Conservation (phyloP, 305 asterid species). For the Fraxinus nigra region DNA sequence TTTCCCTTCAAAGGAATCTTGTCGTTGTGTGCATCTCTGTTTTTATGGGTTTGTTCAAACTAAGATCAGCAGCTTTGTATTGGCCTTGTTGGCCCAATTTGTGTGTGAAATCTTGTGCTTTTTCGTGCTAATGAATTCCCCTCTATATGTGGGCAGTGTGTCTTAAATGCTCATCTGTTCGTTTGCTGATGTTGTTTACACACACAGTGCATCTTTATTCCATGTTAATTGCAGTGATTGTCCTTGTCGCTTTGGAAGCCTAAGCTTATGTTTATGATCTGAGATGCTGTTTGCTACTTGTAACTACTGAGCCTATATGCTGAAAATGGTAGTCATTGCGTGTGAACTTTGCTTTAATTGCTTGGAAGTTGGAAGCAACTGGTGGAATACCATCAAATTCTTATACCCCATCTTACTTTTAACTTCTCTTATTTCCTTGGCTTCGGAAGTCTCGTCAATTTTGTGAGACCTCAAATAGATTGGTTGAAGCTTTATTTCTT, state of each 20-base stretch:
- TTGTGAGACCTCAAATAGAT: not conserved
- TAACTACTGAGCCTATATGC: not conserved
- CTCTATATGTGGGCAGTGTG: not conserved
- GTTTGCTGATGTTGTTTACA: not conserved
- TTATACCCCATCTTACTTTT: not conserved
- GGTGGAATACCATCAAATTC: not conserved
- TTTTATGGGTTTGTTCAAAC: not conserved
- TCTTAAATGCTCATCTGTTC: not conserved
- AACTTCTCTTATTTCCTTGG: not conserved
- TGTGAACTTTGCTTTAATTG: not conserved
- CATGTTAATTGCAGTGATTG: not conserved
- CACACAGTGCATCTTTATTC: not conserved
- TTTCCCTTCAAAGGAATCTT: not conserved
- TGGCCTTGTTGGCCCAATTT: not conserved
- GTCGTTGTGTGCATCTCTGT: not conserved
- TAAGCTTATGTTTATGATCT: not conserved
- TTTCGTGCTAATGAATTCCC: not conserved
- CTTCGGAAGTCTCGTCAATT: not conserved
- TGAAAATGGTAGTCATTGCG: not conserved
- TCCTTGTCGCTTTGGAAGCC: not conserved
- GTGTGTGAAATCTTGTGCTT: not conserved
- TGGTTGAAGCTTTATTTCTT: not conserved
- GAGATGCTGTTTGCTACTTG: not conserved
- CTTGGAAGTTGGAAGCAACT: not conserved
- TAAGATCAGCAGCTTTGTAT: not conserved